A percentile compares a stretch with the other conserved stretches of the same genome.
These are phyloP conservation scores for Amniculicola lignicola DNA, from an alignment of 495 filamentous ascomycete genomes.

Conservation along the genomic window DNA sequence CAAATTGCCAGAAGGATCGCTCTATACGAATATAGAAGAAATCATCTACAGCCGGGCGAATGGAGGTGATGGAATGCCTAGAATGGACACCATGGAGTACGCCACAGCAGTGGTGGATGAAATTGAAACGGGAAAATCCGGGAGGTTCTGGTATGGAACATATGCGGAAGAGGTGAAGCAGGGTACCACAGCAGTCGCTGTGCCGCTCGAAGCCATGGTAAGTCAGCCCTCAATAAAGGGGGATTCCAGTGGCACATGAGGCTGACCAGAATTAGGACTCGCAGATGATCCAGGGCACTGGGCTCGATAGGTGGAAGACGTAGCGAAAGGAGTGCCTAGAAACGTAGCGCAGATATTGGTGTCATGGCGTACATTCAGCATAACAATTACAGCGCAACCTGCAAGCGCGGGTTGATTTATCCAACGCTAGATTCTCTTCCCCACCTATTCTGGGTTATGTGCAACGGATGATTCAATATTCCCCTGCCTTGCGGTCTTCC, in stretches of 20 bases:
- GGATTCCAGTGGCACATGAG: neutral
- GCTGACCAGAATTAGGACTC: neutral
- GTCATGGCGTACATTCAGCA: no score
- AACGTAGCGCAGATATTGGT: no score
- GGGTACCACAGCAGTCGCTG: neutral
- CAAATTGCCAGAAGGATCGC: conserved; percentile 3
- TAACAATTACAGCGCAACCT: no score
- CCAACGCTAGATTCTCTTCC: no score
- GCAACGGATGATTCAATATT: no score
- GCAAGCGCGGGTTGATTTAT: no score
- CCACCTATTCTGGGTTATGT: no score
- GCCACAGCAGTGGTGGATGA: neutral
- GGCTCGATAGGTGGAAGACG: neutral
- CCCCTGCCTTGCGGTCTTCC: no score
- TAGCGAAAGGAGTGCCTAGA: no score
- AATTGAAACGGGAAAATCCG: neutral
- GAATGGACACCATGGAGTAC: conserved; percentile 9
- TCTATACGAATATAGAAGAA: conserved; percentile 6
- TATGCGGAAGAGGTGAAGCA: conserved; percentile 1
- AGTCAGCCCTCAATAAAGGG: neutral
- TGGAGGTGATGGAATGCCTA: conserved; percentile 2
- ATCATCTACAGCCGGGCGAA: neutral
- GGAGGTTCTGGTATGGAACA: conserved; percentile 14
- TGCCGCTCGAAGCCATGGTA: neutral
- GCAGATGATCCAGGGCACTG: neutral